Conservation (phyloP, 768 basidiomycete genomes). For the Xerocomellus dryophilus region DNA sequence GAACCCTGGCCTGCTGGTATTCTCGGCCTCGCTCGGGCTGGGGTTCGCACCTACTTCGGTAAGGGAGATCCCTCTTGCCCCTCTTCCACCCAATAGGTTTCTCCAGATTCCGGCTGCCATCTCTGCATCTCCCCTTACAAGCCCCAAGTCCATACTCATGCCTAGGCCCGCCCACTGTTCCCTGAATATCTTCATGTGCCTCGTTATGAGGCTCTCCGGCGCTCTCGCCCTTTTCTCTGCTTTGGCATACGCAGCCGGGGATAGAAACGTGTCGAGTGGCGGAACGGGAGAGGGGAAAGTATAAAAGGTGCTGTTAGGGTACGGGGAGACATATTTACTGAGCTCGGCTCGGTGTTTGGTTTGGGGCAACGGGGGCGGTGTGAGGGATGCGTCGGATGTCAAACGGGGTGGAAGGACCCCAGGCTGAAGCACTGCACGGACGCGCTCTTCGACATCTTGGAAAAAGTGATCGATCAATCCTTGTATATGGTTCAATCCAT, state of each 20-base stretch:
- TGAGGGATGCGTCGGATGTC: slow-evolving; percentile 9
- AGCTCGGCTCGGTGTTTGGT: slow-evolving; percentile 22
- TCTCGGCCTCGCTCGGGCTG: slow-evolving; percentile 9
- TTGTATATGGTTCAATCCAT: slow-evolving; percentile 71
- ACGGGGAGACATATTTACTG: slow-evolving; percentile 20
- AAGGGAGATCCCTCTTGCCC: slow-evolving; percentile 65
- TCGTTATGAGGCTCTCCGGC: slow-evolving; percentile 74
- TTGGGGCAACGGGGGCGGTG: slow-evolving; percentile 1
- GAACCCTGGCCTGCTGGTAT: slow-evolving; percentile 32
- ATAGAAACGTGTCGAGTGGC: slow-evolving; percentile 27
- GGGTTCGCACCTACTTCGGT: not conserved
- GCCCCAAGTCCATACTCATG: slow-evolving; percentile 73
- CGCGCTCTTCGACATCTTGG: slow-evolving; percentile 86
- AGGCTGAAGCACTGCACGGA: slow-evolving; percentile 76
- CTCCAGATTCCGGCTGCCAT: slow-evolving; percentile 89
- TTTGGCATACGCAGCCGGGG: slow-evolving; percentile 25
- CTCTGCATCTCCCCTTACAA: slow-evolving; percentile 74
- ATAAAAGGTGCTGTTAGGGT: slow-evolving; percentile 25
- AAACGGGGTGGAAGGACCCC: slow-evolving; percentile 31
- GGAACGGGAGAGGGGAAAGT: slow-evolving; percentile 26
- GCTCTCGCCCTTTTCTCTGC: slow-evolving; percentile 43
- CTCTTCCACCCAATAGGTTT: slow-evolving; percentile 83
- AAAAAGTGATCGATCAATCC: slow-evolving; percentile 93
- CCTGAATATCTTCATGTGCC: slow-evolving; percentile 88
- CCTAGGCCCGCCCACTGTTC: slow-evolving; percentile 88